A percentile compares a stretch with the other conserved stretches of the same genome.
Evolutionary conservation across 2,329 filamentous ascomycete species (phyloP).

Genomic region (Clonostachys sp.): DNA sequence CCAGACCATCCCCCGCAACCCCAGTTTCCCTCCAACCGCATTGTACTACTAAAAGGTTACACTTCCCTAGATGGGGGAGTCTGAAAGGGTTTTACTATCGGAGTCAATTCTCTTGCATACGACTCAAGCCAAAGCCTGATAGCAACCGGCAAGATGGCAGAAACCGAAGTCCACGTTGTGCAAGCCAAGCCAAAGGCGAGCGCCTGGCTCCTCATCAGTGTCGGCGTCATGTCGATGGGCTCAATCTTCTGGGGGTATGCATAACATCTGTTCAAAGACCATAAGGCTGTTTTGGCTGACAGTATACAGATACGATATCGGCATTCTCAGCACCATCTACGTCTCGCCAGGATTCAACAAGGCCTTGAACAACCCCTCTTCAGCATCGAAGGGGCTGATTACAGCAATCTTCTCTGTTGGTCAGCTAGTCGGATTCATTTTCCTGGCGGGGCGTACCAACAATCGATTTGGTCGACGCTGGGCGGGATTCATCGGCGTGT

Average conservation of each 20-base stretch:
- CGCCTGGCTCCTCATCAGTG: slow-evolving; percentile 7
- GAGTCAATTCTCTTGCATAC: no score
- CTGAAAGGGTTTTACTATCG: no score
- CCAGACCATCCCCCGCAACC: no score
- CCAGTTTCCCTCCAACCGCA: no score
- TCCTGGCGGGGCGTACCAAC: slow-evolving; percentile 7
- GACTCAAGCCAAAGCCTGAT: no score
- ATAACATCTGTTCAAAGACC: neutral
- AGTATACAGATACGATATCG: slow-evolving; percentile 10
- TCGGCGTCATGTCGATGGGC: slow-evolving; percentile 8
- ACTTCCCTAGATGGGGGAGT: no score
- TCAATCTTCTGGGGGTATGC: slow-evolving; percentile 10
- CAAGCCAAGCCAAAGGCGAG: slow-evolving; percentile 2
- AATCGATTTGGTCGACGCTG: slow-evolving; percentile 11
- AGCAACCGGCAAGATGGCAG: no score
- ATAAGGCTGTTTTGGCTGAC: neutral
- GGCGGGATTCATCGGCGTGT: slow-evolving; percentile 8
- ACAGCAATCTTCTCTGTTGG: slow-evolving; percentile 12
- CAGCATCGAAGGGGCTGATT: slow-evolving; percentile 8
- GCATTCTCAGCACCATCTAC: slow-evolving; percentile 15
- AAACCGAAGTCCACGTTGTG: no score
- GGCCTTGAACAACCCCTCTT: slow-evolving; percentile 8
- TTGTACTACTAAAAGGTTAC: no score
- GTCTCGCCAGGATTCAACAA: slow-evolving; percentile 11
- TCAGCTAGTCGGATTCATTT: slow-evolving; percentile 10